Evolutionary conservation across 345 rosid species (phyloP), one percentile per base, ranked within the genome.

Genomic region (Kandelia obovata): DNA sequence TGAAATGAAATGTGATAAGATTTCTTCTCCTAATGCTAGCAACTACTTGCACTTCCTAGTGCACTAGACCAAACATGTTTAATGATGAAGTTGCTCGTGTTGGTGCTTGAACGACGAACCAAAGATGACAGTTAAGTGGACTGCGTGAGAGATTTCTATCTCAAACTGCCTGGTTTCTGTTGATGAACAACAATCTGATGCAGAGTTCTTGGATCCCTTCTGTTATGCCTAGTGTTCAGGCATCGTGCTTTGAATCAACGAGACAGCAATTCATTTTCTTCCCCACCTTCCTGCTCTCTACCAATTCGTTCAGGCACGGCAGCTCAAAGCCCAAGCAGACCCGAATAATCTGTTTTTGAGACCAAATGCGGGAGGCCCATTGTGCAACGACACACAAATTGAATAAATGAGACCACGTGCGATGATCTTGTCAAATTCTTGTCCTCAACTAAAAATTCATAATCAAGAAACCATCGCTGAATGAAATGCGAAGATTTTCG

Each of bases 1-100:
- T 65, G 56, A 80, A 77, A 80, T 75, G 81, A 56, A 56, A 56
- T 10, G 4, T n/a, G 79, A 78, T 75, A 55, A 68, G 71, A 57
- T 69, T 67, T 68, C 58, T 76, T 63, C 53, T 55, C 55, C 78
- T 76, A 74, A 68, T 46, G 69, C 79, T 79, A 78, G 63, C 69
- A 39, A 47, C 74, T 62, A 71, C 73, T 68, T 69, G 52, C 75
- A 73, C 80, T 73, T 63, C 65, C 78, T 66, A 56, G 7, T 70
- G n/a, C 69, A 75, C 78, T 77, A 74, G 58, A 70, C 64, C 60
- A 66, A 68, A 67, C 70, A 73, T 65, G 72, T 78, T 59, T 77
- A 47, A 53, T 53, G 67, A 77, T n/a, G 35, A 59, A 51, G 66
- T 56, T 64, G 79, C 69, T 64, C 65, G 34, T 31, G 28, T 1